Percentiles rank a stretch among this genome's conserved stretches.
Evolutionary conservation across 2,329 filamentous ascomycete genomes (phyloP).

Genomic region (Talaromyces pinophilus): DNA sequence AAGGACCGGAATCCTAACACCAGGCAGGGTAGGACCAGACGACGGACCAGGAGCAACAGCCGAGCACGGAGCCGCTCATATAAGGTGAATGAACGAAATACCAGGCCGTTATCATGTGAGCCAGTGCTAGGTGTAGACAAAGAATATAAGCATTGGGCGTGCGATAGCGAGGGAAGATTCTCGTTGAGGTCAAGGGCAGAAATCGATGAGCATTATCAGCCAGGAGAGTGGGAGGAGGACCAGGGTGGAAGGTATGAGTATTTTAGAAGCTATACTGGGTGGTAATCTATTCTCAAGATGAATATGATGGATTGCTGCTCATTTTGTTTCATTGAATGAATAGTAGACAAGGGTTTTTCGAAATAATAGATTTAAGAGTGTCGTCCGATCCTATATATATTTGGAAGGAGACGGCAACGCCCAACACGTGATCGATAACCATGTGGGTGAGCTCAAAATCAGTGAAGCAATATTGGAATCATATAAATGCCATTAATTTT

Average conservation of each 20-base stretch:
- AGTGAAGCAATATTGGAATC: neutral
- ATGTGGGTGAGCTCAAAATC: neutral
- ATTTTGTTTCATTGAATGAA: neutral
- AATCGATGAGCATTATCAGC: constrained; percentile 33
- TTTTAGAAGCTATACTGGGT: constrained; percentile 6
- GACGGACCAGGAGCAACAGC: neutral
- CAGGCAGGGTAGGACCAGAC: neutral
- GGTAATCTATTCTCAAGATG: neutral
- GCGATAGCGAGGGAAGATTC: constrained; percentile 38
- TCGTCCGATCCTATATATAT: neutral
- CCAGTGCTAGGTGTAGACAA: neutral
- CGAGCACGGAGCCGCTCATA: neutral
- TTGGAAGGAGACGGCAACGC: neutral
- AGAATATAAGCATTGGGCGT: constrained; percentile 35
- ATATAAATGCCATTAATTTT: too few relatives aligned
- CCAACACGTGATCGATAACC: neutral
- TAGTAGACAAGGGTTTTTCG: neutral
- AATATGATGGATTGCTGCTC: neutral
- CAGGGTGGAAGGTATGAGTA: constrained; percentile 6
- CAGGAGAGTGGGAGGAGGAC: constrained; percentile 31
- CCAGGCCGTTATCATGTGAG: neutral
- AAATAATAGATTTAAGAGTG: neutral
- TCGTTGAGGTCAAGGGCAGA: constrained; percentile 35
- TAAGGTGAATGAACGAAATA: neutral
- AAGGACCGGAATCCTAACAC: neutral